Base-by-base conservation (phyloP, 2,329 filamentous ascomycete genomes). In the Botrytis fragariae region DNA sequence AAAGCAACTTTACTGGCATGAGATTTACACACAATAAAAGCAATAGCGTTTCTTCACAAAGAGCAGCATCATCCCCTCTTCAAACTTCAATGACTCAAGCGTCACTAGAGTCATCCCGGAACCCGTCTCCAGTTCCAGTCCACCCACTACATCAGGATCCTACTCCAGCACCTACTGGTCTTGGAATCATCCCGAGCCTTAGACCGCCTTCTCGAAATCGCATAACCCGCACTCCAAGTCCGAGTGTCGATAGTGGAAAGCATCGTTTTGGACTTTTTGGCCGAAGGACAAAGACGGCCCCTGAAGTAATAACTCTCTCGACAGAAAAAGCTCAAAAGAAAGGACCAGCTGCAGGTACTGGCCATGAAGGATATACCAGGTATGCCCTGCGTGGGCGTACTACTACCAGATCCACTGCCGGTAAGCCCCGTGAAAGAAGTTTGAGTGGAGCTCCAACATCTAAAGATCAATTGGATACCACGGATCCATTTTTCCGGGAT, bases 311-410 rank as follows among this genome's bases (percentile, higher is more conserved):
- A 18, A 82, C 81, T 32, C 74, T 81, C 0, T 87, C 90, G n/a
- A 85, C 87, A 54, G 89, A 91, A 14, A 90, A 87, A 75, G 80
- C 84, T 12, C 74, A 84, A 37, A 88, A 92, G 42, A 95, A 94
- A 82, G 95, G 95, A 0, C 95, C 95, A 35, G 89, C 88, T 25
- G 95, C 95, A 59, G 95, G 95, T n/a, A 98, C 95, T 54, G 95
- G 95, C 0, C 94, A 98, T 79, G 95, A 98, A 83, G 92, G 92
- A 1, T 95, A 95, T 78, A 92, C 92, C 0, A 88, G 87, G 72
- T 85, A 93, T 72, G 84, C 86, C 8, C 78, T 84, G 44, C 88
- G 90, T 73, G 87, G 91, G 44, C 88, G 91, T 71, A 93, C 90
- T 78, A 88, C 87, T 74, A 91, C 88, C 78, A 83, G 85, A 32